These are phyloP conservation scores for Fusarium hostae DNA, from an alignment of 2,329 filamentous ascomycete genomes.

Conservation along the genomic window DNA sequence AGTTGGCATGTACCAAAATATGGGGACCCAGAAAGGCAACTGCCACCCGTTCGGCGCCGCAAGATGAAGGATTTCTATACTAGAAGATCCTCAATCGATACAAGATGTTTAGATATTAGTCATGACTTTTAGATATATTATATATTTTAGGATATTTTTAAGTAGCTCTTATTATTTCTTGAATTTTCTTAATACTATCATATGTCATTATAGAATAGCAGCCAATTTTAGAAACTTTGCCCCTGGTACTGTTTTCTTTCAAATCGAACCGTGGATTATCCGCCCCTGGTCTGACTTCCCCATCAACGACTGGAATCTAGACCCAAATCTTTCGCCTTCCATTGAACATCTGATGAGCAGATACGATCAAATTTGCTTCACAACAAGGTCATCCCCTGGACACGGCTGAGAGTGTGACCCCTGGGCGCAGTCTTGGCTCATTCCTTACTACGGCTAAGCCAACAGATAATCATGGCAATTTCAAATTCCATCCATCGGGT, in stretches of 20 bases:
- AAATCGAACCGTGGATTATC: conserved; percentile 6
- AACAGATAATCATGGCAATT: background rate
- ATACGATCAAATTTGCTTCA: conserved; percentile 4
- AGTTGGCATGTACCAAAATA: conserved; percentile 46
- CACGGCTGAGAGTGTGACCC: background rate
- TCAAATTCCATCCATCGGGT: background rate
- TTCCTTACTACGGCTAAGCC: background rate
- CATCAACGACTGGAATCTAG: conserved; percentile 34
- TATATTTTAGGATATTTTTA: background rate
- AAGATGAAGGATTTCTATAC: conserved; percentile 12
- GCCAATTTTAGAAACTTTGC: background rate
- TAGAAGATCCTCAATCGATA: background rate
- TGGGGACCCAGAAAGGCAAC: conserved; percentile 33
- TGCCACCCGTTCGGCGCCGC: conserved; percentile 24
- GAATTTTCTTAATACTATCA: background rate
- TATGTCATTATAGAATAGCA: no score
- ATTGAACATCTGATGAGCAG: conserved; percentile 8
- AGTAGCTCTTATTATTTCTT: background rate
- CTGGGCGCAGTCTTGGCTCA: conserved; percentile 6
- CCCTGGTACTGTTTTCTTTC: background rate
- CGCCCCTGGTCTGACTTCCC: conserved; percentile 19
- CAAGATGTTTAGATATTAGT: background rate
- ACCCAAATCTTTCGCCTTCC: conserved; percentile 18
- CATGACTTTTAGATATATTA: background rate
- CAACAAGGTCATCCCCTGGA: background rate